Evolutionary conservation across 1,139 yeast genomes (phyloP), one percentile per base, ranked within the genome.

Genomic region (Spencermartinsiella ligniputridi): DNA sequence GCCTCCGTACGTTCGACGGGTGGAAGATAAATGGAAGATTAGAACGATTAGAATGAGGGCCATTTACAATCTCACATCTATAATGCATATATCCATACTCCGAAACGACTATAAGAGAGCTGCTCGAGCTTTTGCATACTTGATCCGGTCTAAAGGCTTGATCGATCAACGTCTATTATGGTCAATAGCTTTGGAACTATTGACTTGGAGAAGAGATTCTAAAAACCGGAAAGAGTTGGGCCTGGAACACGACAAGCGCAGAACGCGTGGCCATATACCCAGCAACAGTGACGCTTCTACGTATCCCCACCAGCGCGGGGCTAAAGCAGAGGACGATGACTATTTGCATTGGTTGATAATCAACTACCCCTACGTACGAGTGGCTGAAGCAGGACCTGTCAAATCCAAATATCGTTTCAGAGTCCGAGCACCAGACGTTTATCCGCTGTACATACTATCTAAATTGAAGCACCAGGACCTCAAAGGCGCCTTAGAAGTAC

Each of bases 141-240:
- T 74, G 13, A 56, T 74, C 1, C 57, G 76, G 37, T 54, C 69
- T 6, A 6, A n/a, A 4, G 71, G 71, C 1, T 54, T 56, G n/a
- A 67, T 71, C 3, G 76, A 74, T 53, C 52, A 74, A 3, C 57
- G 76, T 39, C 55, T 66, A 2, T 52, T 75, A 6, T 75, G 79
- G 79, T 73, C 78, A 1, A 48, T 74, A 15, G 79, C 76, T 2
- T 57, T 74, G 8, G 71, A 67, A 41, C 54, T 66, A 33, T 49
- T 66, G 19, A 49, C 58, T n/a, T 54, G 60, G 57, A 45, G 56
- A 39, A 41, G 60, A 33, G 58, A 59, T 35, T 25, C 40, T n/a
- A 36, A 43, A 19, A 56, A 57, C 24, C 39, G 36, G 13, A 40
- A 44, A 15, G 39, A 40, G 39, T 29, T 17, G 24, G 35, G 12